Evolutionary conservation across 495 filamentous ascomycete genomes (phyloP), one percentile per base, ranked within the genome.

Genomic region (Corynascus novoguineensis): DNA sequence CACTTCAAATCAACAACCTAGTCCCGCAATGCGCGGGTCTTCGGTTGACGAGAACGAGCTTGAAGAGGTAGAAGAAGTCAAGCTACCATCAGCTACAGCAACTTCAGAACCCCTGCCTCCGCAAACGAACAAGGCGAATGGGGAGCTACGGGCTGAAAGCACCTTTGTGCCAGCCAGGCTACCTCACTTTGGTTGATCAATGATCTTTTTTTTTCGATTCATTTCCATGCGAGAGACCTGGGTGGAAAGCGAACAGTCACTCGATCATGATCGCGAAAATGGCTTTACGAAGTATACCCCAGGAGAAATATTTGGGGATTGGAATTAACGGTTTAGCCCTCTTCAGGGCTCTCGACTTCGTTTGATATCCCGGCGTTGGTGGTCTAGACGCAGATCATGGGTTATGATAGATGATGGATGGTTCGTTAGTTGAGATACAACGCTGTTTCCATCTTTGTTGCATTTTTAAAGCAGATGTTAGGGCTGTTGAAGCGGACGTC

Each of bases 121-220:
- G 22, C 12, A 19, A n/a, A 12, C 49, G 12, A 34, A 50, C 2
- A 38, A 24, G 25, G 28, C n/a, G 19, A 58, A 52, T 21, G 42
- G 22, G 19, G 9, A 11, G 37, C 14, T 21, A n/a, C 44, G 21
- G 19, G 28, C 3, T 15, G 50, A 66, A 15, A 47, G 42, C 27
- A 32, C 53, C 0, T 73, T 73, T 50, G 48, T 73, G 19, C 71
- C 71, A 0, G 71, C 71, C 11, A 52, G 66, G 34, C 46, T 73
- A 24, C 71, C 71, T 24, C 64, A 64, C 40, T 73, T 73, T 59
- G 53, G 59, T 14, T 71, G 10, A 41, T 1, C 6, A n/a, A n/a
- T n/a, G n/a, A n/a, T n/a, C n/a, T n/a, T n/a, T n/a, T 41, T 8
- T n/a, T 41, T 17, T 8, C 14, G 54, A 42, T 46, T 24, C 29